Percentiles rank a stretch among this genome's conserved stretches.
Conservation (phyloP, 148 eudicot genomes). For the Fagopyrum esculentum region DNA sequence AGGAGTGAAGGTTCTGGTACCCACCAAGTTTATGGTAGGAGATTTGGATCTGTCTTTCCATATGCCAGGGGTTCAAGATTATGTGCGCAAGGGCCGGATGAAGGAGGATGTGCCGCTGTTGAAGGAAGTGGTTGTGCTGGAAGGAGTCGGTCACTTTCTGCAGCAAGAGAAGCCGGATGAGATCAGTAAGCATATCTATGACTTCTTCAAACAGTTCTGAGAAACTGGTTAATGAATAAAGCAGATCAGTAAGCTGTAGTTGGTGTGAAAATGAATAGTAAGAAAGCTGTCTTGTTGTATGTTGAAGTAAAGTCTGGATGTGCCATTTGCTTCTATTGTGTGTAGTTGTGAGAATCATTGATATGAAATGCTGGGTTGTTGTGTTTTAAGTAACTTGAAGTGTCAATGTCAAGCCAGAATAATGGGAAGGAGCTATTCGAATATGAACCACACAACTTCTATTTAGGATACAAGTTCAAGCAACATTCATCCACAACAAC, state of each 20-base stretch:
- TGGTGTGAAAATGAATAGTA: neutral
- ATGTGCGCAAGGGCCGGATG: conserved; percentile 43
- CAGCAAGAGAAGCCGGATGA: conserved; percentile 56
- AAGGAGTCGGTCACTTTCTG: conserved; percentile 52
- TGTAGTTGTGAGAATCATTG: neutral
- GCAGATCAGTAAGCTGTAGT: neutral
- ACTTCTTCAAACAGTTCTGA: conserved; percentile 38
- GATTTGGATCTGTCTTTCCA: conserved; percentile 41
- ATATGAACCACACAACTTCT: too few species aligned
- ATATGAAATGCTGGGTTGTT: neutral
- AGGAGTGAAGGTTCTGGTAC: conserved; percentile 44
- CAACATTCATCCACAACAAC: neutral
- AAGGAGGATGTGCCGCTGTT: conserved; percentile 39
- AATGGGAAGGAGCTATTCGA: too few species aligned
- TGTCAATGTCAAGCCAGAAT: neutral
- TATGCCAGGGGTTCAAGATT: conserved; percentile 36
- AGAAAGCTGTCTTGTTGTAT: neutral
- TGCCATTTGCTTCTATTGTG: neutral
- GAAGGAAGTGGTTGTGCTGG: conserved; percentile 49
- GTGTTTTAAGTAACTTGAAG: neutral
- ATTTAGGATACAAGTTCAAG: too few species aligned
- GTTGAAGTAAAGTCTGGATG: too few species aligned
- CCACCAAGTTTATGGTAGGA: conserved; percentile 50
- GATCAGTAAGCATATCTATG: conserved; percentile 40
- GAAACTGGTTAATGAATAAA: neutral